Percentiles rank a stretch among this genome's conserved stretches.
phyloP scores from a whole-genome alignment of 495 filamentous ascomycete species.

The Parachaetomium inaequale region DNA sequence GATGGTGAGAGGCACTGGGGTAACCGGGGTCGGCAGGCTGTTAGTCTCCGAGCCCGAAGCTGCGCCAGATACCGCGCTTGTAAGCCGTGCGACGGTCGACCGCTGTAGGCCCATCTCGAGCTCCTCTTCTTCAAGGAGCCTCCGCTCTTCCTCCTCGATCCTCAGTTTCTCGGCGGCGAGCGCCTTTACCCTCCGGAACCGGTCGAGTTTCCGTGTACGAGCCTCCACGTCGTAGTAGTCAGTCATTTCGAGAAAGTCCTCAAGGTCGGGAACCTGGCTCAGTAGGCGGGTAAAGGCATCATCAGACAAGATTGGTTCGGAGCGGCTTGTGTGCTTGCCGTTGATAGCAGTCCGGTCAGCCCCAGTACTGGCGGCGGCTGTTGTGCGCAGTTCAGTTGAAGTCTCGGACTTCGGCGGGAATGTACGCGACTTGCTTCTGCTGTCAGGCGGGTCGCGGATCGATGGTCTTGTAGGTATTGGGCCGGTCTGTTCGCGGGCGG shows the following conservation, averaged over 20 bases:
- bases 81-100: background rate
- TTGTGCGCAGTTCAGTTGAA: background rate
- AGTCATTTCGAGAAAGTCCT: constrained; percentile 60
- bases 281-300: constrained; percentile 22
- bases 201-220: constrained; percentile 46
- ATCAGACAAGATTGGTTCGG: background rate
- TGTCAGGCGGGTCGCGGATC: background rate
- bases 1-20: constrained; percentile 1
- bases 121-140: constrained; percentile 32
- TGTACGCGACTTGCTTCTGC: background rate
- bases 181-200: constrained; percentile 41
- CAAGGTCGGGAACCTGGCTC: constrained; percentile 44
- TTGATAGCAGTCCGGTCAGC: background rate
- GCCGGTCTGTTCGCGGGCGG: background rate
- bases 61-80: constrained; percentile 14
- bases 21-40: constrained; percentile 6
- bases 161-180: constrained; percentile 40
- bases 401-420: background rate
- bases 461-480: background rate
- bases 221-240: constrained; percentile 52
- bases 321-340: background rate
- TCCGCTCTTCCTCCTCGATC: constrained; percentile 37
- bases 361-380: background rate
- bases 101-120: constrained; percentile 21
- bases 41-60: constrained; percentile 15